phyloP scores from a whole-genome alignment of 164 flowering plant genomes.

The Vitis labrusca region DNA sequence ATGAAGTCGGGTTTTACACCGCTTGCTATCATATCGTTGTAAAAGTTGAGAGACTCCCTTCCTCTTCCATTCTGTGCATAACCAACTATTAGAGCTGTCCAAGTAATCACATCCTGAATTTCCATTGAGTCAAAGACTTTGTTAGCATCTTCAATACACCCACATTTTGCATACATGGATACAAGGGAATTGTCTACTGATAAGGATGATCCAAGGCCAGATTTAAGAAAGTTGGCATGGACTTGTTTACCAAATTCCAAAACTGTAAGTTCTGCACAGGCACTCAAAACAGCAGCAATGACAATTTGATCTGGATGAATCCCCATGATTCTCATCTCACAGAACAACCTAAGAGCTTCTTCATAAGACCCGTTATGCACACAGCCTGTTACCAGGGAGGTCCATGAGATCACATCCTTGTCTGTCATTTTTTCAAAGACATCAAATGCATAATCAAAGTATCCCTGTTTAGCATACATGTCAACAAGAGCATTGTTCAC shows the following conservation, averaged over 20 bases:
- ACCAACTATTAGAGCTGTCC: slow-evolving; percentile 84
- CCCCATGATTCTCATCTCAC: slow-evolving; percentile 50
- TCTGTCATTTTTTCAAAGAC: slow-evolving; percentile 54
- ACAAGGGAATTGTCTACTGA: slow-evolving; percentile 75
- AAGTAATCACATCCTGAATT: slow-evolving; percentile 57
- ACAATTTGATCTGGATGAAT: slow-evolving; percentile 60
- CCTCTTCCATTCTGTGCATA: slow-evolving; percentile 77
- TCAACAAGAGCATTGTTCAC: slow-evolving; percentile 82
- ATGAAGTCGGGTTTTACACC: slow-evolving; percentile 70
- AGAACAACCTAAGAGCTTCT: slow-evolving; percentile 56
- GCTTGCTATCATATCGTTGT: slow-evolving; percentile 56
- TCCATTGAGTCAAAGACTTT: slow-evolving; percentile 55
- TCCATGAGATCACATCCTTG: slow-evolving; percentile 87
- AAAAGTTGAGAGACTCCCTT: slow-evolving; percentile 49
- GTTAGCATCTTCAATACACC: slow-evolving; percentile 67
- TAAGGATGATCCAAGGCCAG: slow-evolving; percentile 47
- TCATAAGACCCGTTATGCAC: slow-evolving; percentile 56
- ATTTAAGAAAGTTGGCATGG: slow-evolving; percentile 53
- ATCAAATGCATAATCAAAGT: slow-evolving; percentile 40
- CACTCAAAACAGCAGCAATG: slow-evolving; percentile 58
- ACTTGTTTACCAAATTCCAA: slow-evolving; percentile 72
- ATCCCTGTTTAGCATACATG: slow-evolving; percentile 74
- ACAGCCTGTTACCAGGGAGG: slow-evolving; percentile 73
- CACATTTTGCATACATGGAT: slow-evolving; percentile 80
- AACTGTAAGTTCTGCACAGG: slow-evolving; percentile 69